These are phyloP conservation scores for Taxawa tesnikishii DNA, from an alignment of 2,329 filamentous ascomycete species.

Conservation along the genomic window DNA sequence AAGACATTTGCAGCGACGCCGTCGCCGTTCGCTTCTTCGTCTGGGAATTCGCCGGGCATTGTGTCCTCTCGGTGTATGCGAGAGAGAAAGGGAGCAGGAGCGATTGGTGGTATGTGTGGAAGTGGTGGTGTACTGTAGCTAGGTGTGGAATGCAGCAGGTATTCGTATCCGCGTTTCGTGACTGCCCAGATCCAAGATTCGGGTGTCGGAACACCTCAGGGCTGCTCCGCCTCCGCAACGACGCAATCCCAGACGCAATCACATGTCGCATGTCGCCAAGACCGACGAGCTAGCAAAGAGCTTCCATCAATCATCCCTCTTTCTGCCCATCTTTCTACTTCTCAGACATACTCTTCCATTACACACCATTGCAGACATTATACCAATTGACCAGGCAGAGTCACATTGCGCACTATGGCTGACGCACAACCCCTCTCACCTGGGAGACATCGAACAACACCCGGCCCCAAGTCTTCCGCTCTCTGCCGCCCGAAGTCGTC, in stretches of 20 bases:
- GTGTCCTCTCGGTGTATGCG: constrained; percentile 3
- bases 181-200: too few relatives aligned
- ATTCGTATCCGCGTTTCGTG: too few relatives aligned
- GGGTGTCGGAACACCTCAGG: too few relatives aligned
- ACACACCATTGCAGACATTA: too few relatives aligned
- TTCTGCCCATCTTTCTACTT: constrained; percentile 1
- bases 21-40: constrained; percentile 12
- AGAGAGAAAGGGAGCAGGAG: background rate
- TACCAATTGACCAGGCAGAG: too few relatives aligned
- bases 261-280: too few relatives aligned
- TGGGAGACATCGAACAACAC: constrained; percentile 50
- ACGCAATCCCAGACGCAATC: too few relatives aligned
- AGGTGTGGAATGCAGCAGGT: too few relatives aligned
- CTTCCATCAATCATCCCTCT: constrained; percentile 7
- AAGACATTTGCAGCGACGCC: constrained; percentile 2
- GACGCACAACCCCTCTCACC: constrained; percentile 15
- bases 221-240: too few relatives aligned
- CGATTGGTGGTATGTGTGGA: constrained; percentile 1
- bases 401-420: too few relatives aligned
- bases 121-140: too few relatives aligned
- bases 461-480: constrained; percentile 54
- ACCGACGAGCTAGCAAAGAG: too few relatives aligned
- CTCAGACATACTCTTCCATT: background rate
- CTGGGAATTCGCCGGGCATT: constrained; percentile 13
- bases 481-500: constrained; percentile 72